phyloP scores from a whole-genome alignment of 1,139 yeast genomes.

The Hyphopichia pseudoburtonii region DNA sequence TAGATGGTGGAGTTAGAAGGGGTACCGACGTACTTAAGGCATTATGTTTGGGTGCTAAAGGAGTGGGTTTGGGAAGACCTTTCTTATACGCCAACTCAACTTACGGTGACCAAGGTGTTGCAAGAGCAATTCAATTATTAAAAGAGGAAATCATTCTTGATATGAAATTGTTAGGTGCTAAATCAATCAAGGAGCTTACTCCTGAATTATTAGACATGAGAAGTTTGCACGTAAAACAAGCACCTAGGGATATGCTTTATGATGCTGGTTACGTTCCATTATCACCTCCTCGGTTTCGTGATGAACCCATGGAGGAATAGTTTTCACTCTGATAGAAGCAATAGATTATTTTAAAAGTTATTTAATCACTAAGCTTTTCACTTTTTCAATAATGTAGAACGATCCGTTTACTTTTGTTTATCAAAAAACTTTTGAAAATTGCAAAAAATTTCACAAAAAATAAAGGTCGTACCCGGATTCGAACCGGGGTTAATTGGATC shows the following conservation, averaged over 20 bases:
- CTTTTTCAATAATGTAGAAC: no score
- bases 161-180: constrained; percentile 32
- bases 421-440: no score
- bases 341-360: no score
- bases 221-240: constrained; percentile 6
- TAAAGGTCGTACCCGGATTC: constrained; percentile 90
- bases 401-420: no score
- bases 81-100: constrained; percentile 50
- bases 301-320: constrained; percentile 5
- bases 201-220: constrained; percentile 11
- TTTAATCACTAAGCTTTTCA: no score
- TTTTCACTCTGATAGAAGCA: no score
- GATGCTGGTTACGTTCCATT: constrained; percentile 13
- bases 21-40: constrained; percentile 58
- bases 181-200: constrained; percentile 8
- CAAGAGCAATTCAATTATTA: constrained; percentile 40
- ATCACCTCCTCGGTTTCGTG: constrained; percentile 12
- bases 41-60: constrained; percentile 56
- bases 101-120: constrained; percentile 52
- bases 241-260: constrained; percentile 11
- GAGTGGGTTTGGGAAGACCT: constrained; percentile 54
- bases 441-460: constrained; percentile 30
- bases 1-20: constrained; percentile 58
- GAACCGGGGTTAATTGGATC: constrained; percentile 91
- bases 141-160: constrained; percentile 45